A percentile compares a stretch with the other conserved stretches of the same genome.
phyloP scores from a whole-genome alignment of 2,329 filamentous ascomycete species.

The Exserohilum turcica region DNA sequence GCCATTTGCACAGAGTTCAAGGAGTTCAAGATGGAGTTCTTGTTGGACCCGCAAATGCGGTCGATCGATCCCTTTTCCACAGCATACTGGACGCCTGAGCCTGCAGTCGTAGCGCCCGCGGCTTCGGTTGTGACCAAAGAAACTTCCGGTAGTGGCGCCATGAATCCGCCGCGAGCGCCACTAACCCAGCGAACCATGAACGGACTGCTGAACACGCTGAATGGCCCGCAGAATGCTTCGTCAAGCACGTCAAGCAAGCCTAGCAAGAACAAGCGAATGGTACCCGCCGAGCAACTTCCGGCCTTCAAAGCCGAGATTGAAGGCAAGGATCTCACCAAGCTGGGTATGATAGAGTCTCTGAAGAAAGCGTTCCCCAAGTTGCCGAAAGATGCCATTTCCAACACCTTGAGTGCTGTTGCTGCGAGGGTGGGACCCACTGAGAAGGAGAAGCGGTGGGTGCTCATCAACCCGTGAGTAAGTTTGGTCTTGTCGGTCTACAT shows the following conservation, averaged over 20 bases:
- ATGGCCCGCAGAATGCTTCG: constrained; percentile 22
- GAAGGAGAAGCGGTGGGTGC: constrained; percentile 68
- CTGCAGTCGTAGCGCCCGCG: constrained; percentile 17
- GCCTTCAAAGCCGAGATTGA: constrained; percentile 74
- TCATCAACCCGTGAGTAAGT: constrained; percentile 29
- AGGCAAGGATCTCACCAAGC: constrained; percentile 73
- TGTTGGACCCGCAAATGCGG: constrained; percentile 59
- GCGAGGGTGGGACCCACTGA: constrained; percentile 65
- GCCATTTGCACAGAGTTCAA: constrained; percentile 58
- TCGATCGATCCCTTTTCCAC: constrained; percentile 85
- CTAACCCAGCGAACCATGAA: constrained; percentile 48
- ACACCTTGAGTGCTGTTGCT: constrained; percentile 70
- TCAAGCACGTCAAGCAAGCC: constrained; percentile 35
- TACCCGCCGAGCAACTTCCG: constrained; percentile 65
- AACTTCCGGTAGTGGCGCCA: constrained; percentile 26
- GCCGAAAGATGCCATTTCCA: constrained; percentile 71
- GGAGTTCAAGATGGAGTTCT: constrained; percentile 74
- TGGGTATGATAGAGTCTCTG: constrained; percentile 74
- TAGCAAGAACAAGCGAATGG: constrained; percentile 51
- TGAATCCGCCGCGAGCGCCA: constrained; percentile 51
- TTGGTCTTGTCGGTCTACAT: background rate
- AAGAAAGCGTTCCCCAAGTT: constrained; percentile 76
- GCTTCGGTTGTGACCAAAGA: constrained; percentile 21
- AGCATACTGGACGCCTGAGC: constrained; percentile 70
- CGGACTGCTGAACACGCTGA: constrained; percentile 41